phyloP scores from a whole-genome alignment of 306 rosid species.

The Gleditsia sinensis region DNA sequence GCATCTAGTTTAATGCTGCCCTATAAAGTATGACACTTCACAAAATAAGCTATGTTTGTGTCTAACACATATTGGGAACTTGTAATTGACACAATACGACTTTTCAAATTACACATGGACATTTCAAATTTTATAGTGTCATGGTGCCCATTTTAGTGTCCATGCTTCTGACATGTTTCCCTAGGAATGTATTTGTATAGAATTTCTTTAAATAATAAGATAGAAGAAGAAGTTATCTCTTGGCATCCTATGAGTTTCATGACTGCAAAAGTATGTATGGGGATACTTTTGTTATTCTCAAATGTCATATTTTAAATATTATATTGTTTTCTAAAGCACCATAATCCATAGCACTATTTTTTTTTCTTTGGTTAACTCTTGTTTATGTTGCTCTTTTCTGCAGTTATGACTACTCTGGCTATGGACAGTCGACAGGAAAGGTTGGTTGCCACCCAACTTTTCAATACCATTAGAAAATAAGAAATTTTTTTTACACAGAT shows the following conservation, averaged over 20 bases:
- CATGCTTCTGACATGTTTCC: too few species aligned
- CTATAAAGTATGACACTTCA: too few species aligned
- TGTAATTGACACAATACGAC: too few species aligned
- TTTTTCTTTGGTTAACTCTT: slow-evolving; percentile 16
- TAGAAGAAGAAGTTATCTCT: neutral
- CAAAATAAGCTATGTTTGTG: too few species aligned
- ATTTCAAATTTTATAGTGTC: too few species aligned
- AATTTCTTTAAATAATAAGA: neutral
- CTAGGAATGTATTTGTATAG: neutral
- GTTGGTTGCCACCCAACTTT: slow-evolving; percentile 50
- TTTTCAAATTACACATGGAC: too few species aligned
- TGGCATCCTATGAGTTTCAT: neutral
- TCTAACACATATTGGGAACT: too few species aligned
- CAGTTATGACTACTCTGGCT: slow-evolving; percentile 97
- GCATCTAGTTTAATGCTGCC: neutral
- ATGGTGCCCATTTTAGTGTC: too few species aligned
- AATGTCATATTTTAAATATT: slow-evolving; percentile 7
- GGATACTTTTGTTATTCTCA: slow-evolving; percentile 3
- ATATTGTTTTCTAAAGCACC: neutral
- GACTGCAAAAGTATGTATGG: neutral
- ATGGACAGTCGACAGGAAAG: slow-evolving; percentile 98
- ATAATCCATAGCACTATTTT: neutral
- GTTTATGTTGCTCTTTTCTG: slow-evolving; percentile 28
- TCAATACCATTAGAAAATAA: neutral
- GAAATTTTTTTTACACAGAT: neutral